Conservation (phyloP, 192 early-diverging fungal species). For the Backusella mclennaniae region DNA sequence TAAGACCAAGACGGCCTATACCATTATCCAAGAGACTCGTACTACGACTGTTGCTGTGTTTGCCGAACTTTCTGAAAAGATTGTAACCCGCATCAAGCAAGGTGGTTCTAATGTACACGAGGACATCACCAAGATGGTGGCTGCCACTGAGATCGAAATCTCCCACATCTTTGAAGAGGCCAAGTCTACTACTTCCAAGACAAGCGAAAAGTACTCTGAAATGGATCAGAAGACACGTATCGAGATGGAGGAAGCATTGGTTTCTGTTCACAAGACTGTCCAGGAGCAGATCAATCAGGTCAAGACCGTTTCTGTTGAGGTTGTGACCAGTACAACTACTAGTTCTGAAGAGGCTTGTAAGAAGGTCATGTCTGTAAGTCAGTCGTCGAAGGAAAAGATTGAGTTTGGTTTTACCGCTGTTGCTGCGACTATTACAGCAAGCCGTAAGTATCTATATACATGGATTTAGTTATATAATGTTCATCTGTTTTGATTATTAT, state of each 20-base stretch:
- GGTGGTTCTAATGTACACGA: slow-evolving; percentile 7
- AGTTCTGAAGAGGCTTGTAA: not conserved
- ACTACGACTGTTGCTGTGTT: slow-evolving; percentile 2
- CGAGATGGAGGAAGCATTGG: slow-evolving; percentile 1
- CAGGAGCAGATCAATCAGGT: slow-evolving; percentile 8
- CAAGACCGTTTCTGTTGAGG: slow-evolving; percentile 8
- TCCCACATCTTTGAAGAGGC: slow-evolving; percentile 9
- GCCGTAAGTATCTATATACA: slow-evolving; percentile 1
- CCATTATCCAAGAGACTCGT: slow-evolving; percentile 13
- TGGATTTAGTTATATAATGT: not conserved
- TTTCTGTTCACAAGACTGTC: slow-evolving; percentile 1
- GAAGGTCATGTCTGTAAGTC: not conserved
- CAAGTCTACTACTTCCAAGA: slow-evolving; percentile 6
- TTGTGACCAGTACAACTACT: not conserved
- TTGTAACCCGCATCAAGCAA: slow-evolving; percentile 13
- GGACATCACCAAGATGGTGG: slow-evolving; percentile 8
- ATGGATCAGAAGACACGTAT: not conserved
- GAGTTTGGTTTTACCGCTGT: slow-evolving; percentile 4
- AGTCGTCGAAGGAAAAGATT: not conserved
- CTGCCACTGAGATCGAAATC: not conserved
- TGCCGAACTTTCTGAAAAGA: not conserved
- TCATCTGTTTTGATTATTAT: not conserved
- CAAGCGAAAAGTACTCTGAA: not conserved
- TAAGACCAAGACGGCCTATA: slow-evolving; percentile 2
- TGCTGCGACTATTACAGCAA: not conserved